A percentile compares a stretch with the other conserved stretches of the same genome.
phyloP scores from a whole-genome alignment of 768 basidiomycete species.

The Termitomyces sp. region DNA sequence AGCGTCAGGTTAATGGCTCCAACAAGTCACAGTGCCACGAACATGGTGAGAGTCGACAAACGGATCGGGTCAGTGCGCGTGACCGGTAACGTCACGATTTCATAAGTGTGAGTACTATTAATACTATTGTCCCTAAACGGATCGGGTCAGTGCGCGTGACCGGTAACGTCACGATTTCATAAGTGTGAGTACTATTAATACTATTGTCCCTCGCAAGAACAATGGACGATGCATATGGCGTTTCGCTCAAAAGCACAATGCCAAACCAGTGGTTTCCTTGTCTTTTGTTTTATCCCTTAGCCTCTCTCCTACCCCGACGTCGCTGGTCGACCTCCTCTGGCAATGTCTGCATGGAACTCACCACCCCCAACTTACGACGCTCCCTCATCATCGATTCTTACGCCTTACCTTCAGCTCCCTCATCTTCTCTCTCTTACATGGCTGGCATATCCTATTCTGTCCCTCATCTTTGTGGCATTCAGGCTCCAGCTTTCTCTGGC shows the following conservation, averaged over 20 bases:
- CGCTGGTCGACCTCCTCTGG: slow-evolving; percentile 46
- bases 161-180: no score
- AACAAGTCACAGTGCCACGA: no score
- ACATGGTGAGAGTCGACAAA: no score
- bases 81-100: neutral
- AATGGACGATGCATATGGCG: slow-evolving; percentile 7
- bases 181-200: no score
- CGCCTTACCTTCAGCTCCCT: slow-evolving; percentile 79
- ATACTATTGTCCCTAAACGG: no score
- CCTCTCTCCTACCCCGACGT: slow-evolving; percentile 25
- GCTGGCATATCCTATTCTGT: slow-evolving; percentile 89
- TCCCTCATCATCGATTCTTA: slow-evolving; percentile 43
- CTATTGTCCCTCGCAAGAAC: neutral
- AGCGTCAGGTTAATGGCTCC: no score
- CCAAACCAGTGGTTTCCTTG: neutral
- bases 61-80: neutral
- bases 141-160: neutral
- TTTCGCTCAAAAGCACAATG: slow-evolving; percentile 17
- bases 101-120: no score
- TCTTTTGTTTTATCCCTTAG: slow-evolving; percentile 13
- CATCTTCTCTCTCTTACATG: slow-evolving; percentile 85
- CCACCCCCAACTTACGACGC: slow-evolving; percentile 60
- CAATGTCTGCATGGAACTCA: slow-evolving; percentile 30
- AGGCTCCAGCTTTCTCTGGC: slow-evolving; percentile 72
- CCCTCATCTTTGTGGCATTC: slow-evolving; percentile 84